Conservation (phyloP, 73 alveolate genomes). For the Paramecium sexaurelia region DNA sequence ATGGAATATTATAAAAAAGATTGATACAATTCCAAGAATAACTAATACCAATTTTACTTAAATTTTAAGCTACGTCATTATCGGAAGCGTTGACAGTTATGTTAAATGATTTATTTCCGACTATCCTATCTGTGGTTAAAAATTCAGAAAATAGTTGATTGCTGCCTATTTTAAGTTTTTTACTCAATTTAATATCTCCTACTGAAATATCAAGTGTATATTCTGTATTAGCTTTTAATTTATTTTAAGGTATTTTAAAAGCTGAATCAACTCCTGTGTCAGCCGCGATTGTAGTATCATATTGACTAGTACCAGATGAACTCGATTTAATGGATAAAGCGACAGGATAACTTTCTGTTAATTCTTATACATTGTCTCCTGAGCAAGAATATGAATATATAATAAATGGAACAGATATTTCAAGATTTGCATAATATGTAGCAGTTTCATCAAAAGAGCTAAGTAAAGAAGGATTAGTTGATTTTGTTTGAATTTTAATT, state of each 20-base stretch:
- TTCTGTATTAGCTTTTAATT: background rate
- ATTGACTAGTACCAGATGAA: background rate
- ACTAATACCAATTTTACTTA: background rate
- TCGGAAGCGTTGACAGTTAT: background rate
- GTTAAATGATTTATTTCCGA: background rate
- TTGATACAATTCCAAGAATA: background rate
- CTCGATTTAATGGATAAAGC: background rate
- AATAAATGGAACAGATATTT: background rate
- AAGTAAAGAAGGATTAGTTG: background rate
- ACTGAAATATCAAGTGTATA: background rate
- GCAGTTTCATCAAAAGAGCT: background rate
- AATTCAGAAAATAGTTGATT: background rate
- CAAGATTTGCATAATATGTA: background rate
- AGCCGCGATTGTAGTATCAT: background rate
- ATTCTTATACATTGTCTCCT: background rate
- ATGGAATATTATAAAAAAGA: background rate
- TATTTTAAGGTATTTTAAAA: background rate
- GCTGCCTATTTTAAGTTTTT: background rate
- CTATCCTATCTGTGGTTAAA: background rate
- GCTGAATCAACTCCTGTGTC: background rate
- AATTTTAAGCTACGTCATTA: background rate
- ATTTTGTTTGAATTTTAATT: background rate
- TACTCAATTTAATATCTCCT: background rate
- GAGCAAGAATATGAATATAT: background rate
- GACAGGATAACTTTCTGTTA: background rate